Evolutionary conservation across 2,329 filamentous ascomycete genomes (phyloP), one percentile per base, ranked within the genome.

Genomic region (Stenocarpella maydis): DNA sequence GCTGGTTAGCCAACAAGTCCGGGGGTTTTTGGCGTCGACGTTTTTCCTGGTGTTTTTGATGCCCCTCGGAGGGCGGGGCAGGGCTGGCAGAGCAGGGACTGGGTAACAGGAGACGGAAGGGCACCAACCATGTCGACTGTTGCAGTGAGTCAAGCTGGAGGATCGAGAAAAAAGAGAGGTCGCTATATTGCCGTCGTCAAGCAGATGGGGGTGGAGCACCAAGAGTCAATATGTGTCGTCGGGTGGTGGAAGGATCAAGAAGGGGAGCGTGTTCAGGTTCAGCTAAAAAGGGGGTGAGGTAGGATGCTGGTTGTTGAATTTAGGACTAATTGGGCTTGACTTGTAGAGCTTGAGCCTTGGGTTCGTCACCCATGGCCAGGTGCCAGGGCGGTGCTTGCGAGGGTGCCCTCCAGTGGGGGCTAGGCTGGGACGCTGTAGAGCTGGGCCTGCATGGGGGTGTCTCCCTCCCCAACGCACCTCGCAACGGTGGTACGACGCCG

Each of bases 1-100:
- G 43, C 26, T 47, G 28, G 74, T 77, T 72, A 77, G 72, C 67
- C n/a, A 43, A 52, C 43, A 34, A 21, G 67, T 21, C 49, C 50
- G 34, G n/a, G 63, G 58, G 37, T 10, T 15, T 64, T 45, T 65
- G 47, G 43, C 34, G 28, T 49, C 26, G 21, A 69, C 31, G 63
- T 31, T 34, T n/a, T 34, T 65, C 41, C 17, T 58, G 19, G 41
- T 63, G n/a, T 58, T 55, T 55, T 65, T 50, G 34, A 31, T 71
- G 67, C 70, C 70, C 70, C 70, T 71, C 70, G 24, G 52, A 28
- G 26, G 52, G 41, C 63, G 65, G 49, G 67, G 67, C 67, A 64
- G 63, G 67, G 70, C 60, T 54, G 45, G 19, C 58, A 55, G 54
- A 54, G 67, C 41, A 39, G 19, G 50, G 43, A 49, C 34, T 14